Evolutionary conservation across 257 asterid genomes (phyloP).

Genomic region (Capsicum chinense): DNA sequence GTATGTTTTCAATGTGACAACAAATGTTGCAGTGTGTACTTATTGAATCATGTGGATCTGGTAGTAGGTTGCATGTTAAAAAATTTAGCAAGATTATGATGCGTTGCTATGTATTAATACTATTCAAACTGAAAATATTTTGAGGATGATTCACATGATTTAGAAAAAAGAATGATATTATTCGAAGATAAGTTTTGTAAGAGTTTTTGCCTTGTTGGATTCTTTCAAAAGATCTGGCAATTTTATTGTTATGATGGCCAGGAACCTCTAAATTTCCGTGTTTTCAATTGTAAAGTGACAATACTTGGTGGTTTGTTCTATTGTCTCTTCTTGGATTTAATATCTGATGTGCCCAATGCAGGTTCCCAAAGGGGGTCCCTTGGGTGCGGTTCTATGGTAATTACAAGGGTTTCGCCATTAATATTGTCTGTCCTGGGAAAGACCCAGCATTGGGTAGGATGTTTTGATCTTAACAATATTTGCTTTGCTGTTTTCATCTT

Average conservation of each 20-base stretch:
- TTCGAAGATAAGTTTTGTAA: not conserved
- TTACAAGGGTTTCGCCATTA: slow-evolving; percentile 66
- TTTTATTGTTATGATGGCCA: not conserved
- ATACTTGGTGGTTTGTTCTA: not conserved
- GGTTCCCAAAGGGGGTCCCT: slow-evolving; percentile 92
- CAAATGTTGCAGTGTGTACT: not conserved
- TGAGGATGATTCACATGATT: slow-evolving; percentile 16
- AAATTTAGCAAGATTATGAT: slow-evolving; percentile 3
- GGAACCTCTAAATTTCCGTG: not conserved
- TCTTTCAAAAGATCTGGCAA: not conserved
- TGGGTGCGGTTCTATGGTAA: slow-evolving; percentile 87
- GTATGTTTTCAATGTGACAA: not conserved
- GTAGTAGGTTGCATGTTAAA: not conserved
- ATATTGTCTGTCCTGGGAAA: slow-evolving; percentile 89
- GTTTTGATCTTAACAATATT: not conserved
- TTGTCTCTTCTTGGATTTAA: slow-evolving; percentile 29
- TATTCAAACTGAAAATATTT: not conserved
- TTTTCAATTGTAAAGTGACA: not conserved
- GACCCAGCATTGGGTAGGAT: slow-evolving; percentile 71
- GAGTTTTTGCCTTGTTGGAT: slow-evolving; percentile 11
- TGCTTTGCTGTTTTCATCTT: not conserved
- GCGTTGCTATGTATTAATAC: not conserved
- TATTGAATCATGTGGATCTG: not conserved
- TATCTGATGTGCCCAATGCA: slow-evolving; percentile 38
- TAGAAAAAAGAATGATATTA: not conserved